Evolutionary conservation across 73 alveolate species (phyloP), one percentile per base, ranked within the genome.

Genomic region (Breviolum minutum): DNA sequence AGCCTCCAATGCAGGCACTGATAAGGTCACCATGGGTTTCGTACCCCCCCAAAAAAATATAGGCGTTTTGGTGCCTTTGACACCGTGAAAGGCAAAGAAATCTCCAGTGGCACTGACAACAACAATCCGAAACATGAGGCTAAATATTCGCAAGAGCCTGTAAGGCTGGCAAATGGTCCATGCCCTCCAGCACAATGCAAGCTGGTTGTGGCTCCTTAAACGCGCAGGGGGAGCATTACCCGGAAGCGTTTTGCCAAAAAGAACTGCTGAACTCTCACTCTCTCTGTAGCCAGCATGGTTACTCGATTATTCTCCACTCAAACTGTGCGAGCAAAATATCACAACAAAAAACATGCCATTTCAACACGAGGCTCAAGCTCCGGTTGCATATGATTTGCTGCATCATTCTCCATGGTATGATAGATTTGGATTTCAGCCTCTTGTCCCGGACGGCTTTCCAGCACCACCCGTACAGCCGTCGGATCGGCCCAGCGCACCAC

Each of bases 401-500:
- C 71, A 22, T 62, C 30, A 32, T 88, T 88, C 14, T 88, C 95
- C 95, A 66, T 66, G 85, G 71, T 71, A 29, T 88, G 95, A 61
- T 88, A 88, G 54, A 88, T 88, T 27, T 88, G 95, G 60, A 88
- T 71, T 60, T 88, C 81, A 22, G 95, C 30, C 29, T 30, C 79
- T 14, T 61, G 30, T 22, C 64, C 95, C 26, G 63, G 29, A 6
- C 63, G 63, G 64, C 81, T 63, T 63, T 63, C 95, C 22, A 63
- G 71, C 80, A 69, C 69, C 95, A 69, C 80, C 85, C 84, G 95
- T 84, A 68, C 95, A 7, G 95, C 95, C 9, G 29, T 48, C 16
- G 95, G 95, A 73, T 88, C 95, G 61, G 84, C 95, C 95, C 95
- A 88, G 29, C 95, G 84, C 84, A 68, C 64, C 84, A 63, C 95